Base-by-base conservation (phyloP, 768 basidiomycete genomes). In the Leccinum obscurum region DNA sequence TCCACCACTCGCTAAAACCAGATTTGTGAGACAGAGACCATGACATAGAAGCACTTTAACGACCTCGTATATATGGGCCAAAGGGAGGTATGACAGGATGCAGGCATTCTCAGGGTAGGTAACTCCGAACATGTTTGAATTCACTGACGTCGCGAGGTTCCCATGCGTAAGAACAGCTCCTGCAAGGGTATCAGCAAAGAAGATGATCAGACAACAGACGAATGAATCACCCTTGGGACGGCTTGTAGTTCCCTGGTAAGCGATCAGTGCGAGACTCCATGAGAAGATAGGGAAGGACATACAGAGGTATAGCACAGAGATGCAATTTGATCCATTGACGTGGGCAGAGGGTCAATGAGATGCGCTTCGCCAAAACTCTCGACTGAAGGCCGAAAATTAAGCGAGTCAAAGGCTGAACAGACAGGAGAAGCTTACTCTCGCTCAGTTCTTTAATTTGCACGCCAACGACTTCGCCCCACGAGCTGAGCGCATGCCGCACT, bases 221-320 rank as follows among this genome's bases (percentile, higher is more conserved):
- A 11, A 37, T 48, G 10, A 26, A 54, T 64, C 62, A 86, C 91
- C 93, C 78, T 96, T 96, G 7, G 92, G 92, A 60, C 84, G 81
- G 61, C 76, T 86, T 1, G 92, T 93, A 1, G 92, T 94, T 49
- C 92, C 92, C 89, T 92, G 64, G 30, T 17, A 34, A 51, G 14
- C 32, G 8, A 32, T 69, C 24, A 55, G 44, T 9, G 52, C 17
- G 41, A 53, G 26, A 52, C 56, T 3, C 56, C 51, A 13, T 26
- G 51, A 26, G 4, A 22, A n/a, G 51, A 46, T 15, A 22, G 54
- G 11, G 37, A 58, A 11, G 44, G 24, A 76, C 90, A 68, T 66
- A 93, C 95, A 44, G 93, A 96, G 44, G 96, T 99, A 72, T 99
- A 99, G 69, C 93, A 95, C 58, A 99, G 89, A 7, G 89, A 90